Base-by-base conservation (phyloP, 1,284 basidiomycete species). In the Cryptococcus depauperatus region DNA sequence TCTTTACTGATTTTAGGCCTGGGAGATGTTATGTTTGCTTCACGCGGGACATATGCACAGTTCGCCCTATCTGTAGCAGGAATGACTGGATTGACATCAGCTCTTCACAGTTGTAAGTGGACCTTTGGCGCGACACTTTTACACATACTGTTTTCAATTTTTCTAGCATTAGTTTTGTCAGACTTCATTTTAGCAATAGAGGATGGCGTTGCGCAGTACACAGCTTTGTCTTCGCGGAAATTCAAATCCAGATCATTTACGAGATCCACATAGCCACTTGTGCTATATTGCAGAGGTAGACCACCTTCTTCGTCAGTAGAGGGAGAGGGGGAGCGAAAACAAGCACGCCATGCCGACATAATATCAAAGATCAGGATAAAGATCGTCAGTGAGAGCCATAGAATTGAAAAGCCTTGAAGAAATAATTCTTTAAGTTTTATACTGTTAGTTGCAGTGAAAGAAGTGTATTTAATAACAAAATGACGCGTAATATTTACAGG, bases 281-380 rank as follows among this genome's bases (percentile, higher is more conserved):
- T 19, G 23, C 23, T 22, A 6, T 26, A 11, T 19, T 28, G 32
- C 11, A 29, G n/a, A 21, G 30, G 26, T 6, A 33, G 46, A 26
- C 13, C 16, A 11, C 11, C 21, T 21, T 39, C 33, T 11, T 18
- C 22, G 10, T 27, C 35, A 5, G 35, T 30, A 25, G 22, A 23
- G 11, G 41, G 41, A 22, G 49, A 51, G 5, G 44, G 44, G 7
- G 44, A 34, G 28, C 46, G 47, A 32, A 52, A 45, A n/a, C 21
- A 29, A 28, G 41, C 25, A 8, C 30, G n/a, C 46, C 46, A 48
- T n/a, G 41, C 28, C n/a, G n/a, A n/a, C n/a, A n/a, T n/a, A n/a
- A n/a, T n/a, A n/a, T n/a, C n/a, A n/a, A n/a, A n/a, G n/a, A n/a
- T n/a, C n/a, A n/a, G n/a, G n/a, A n/a, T n/a, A n/a, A n/a, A n/a